Base-by-base conservation (phyloP, 2,329 filamentous ascomycete species). In the Exutisphaerella laricina region DNA sequence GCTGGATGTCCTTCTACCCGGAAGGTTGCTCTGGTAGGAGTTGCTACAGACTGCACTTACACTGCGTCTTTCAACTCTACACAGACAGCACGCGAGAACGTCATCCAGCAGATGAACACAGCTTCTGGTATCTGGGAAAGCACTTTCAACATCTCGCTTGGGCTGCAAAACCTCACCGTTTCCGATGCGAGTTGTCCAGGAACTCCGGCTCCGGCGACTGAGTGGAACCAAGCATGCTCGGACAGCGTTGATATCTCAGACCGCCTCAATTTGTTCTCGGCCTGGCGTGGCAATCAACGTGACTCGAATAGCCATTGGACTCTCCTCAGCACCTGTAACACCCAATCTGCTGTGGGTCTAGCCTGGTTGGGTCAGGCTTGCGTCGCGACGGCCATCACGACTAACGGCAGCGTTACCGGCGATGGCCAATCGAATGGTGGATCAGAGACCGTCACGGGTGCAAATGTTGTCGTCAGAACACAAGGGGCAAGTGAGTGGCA, bases 271-370 rank as follows among this genome's bases (percentile, higher is more conserved):
- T 71, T 86, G 16, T 97, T 98, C 64, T 96, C 89, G 1, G 67
- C 73, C 35, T 98, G 92, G 92, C 80, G 92, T 52, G 88, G 89
- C 10, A 71, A 79, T 34, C 81, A 80, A 51, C 66, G 73, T 3
- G 92, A 98, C 64, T 74, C 67, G 39, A 95, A 95, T 65, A 89
- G 89, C 12, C 94, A 94, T 67, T 98, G 90, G 90, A 94, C 86
- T 3, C 72, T 95, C 21, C 73, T 95, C 58, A 89, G 81, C 41
- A 88, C 78, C 12, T 95, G 88, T 64, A 78, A 80, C 53, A 94
- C 88, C 0, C 84, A 80, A 37, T 78, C 84, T 22, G 88, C 92
- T 43, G 90, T 98, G 36, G 90, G 90, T 2, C 74, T 97, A 28
- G 87, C 90, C 7, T 98, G 92, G 90, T 73, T 95, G 22, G 89